Percentiles rank a stretch among this genome's conserved stretches.
Conservation (phyloP, 1,139 yeast genomes). For the Diutina scorzettiae region DNA sequence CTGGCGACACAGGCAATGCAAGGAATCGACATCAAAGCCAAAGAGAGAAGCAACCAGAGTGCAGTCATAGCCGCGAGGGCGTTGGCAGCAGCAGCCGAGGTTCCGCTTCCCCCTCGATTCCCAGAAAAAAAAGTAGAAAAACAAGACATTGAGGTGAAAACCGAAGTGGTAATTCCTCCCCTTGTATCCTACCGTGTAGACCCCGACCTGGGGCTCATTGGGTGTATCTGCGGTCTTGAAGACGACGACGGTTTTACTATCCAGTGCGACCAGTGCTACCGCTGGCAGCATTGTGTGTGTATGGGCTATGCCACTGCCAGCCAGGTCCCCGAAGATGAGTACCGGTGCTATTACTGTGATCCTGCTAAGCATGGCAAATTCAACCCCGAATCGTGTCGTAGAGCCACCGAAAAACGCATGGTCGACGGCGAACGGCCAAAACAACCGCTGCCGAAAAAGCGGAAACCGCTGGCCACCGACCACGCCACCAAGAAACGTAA, state of each 20-base stretch:
- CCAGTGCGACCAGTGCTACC: slow-evolving; percentile 81
- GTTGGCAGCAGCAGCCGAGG: slow-evolving; percentile 58
- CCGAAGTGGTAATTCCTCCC: slow-evolving; percentile 16
- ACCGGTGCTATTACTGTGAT: slow-evolving; percentile 72
- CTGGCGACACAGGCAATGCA: slow-evolving; percentile 10
- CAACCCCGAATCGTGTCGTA: slow-evolving; percentile 28
- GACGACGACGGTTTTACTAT: slow-evolving; percentile 95
- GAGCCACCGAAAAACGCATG: slow-evolving; percentile 25
- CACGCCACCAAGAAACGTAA: neutral
- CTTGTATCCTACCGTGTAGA: slow-evolving; percentile 44
- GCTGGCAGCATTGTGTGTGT: slow-evolving; percentile 93
- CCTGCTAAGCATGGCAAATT: slow-evolving; percentile 40
- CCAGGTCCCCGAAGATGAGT: slow-evolving; percentile 70
- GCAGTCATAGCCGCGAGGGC: slow-evolving; percentile 65
- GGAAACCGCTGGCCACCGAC: slow-evolving; percentile 3
- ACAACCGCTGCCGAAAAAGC: slow-evolving; percentile 5
- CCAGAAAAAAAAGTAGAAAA: neutral
- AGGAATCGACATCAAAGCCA: slow-evolving; percentile 26
- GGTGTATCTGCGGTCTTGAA: slow-evolving; percentile 79
- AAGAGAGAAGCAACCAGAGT: slow-evolving; percentile 28
- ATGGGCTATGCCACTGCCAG: slow-evolving; percentile 64
- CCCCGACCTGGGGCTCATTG: slow-evolving; percentile 74
- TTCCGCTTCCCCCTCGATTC: slow-evolving; percentile 38
- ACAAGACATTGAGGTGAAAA: neutral
- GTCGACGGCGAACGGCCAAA: slow-evolving; percentile 6